A percentile compares a stretch with the other conserved stretches of the same genome.
phyloP scores from a whole-genome alignment of 306 rosid species.

The Vigna hirtella region DNA sequence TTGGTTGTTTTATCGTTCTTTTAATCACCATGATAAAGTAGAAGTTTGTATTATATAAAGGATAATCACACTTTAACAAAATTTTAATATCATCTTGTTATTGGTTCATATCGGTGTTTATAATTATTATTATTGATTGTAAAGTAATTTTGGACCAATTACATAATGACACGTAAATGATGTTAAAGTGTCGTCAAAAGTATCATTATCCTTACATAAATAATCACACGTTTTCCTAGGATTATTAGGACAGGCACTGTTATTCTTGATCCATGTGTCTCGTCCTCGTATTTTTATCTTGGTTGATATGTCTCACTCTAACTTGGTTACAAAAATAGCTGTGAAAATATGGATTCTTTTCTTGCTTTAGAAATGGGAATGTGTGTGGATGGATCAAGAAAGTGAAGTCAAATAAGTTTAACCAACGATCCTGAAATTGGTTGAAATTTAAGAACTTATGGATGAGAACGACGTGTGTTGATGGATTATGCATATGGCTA shows the following conservation, averaged over 20 bases:
- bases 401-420: no score
- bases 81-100: no score
- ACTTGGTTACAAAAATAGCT: not conserved
- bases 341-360: not conserved
- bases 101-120: no score
- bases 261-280: not conserved
- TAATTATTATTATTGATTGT: no score
- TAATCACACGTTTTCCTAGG: not conserved
- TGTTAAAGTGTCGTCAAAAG: no score
- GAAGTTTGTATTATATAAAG: not conserved
- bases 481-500: not conserved
- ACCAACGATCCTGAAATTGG: not conserved
- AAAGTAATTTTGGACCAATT: no score
- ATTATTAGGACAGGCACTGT: not conserved
- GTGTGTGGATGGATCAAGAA: no score
- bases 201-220: not conserved
- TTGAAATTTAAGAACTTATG: not conserved
- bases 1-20: not conserved
- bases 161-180: no score
- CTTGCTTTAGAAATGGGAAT: not conserved
- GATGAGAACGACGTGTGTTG: not conserved
- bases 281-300: no score
- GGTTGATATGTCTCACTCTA: not conserved
- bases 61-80: no score
- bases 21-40: not conserved